Base-by-base conservation (phyloP, 768 basidiomycete species). In the Kwoniella sp. region DNA sequence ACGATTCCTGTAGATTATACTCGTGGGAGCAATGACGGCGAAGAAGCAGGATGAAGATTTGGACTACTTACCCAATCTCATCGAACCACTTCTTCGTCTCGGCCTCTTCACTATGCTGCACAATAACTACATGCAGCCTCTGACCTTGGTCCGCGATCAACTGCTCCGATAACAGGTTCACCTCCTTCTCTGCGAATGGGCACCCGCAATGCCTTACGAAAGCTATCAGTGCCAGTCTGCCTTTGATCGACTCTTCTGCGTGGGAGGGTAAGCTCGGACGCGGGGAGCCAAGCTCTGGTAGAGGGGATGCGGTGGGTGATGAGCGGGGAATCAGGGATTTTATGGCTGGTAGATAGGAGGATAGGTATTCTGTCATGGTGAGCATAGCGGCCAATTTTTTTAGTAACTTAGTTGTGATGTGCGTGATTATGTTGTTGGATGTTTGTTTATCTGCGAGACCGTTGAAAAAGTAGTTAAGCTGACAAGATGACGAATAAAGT, bases 131-230 rank as follows among this genome's bases (percentile, higher is more conserved):
- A 15, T 50, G 49, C 50, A 60, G 29, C 49, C 37, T 4, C 19
- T 52, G 30, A n/a, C 47, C 27, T 50, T 52, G 49, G 29, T 27
- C n/a, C n/a, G n/a, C n/a, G n/a, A n/a, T 51, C 49, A 53, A 3
- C 50, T 60, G 49, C 24, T 60, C 36, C 36, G 58, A 36, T 9
- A 60, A 21, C 8, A 51, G 15, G 17, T 60, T 36, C 8, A 60
- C 37, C 29, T 60, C 58, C 37, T 60, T 60, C 37, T 60, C 58
- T 2, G 58, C 58, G 22, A 60, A 60, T 1, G 58, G 58, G 26
- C 58, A 60, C 7, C 58, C 58, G 26, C 58, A 60, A 52, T 60
- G 58, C 27, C 58, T 51, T 12, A 60, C 58, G 26, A 60, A 60
- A n/a, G 58, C 58, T 27, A 60, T n/a, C 13, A 60, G 19, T 6